phyloP scores from a whole-genome alignment of 2,329 filamentous ascomycete genomes.

The Aspergillus chevalieri region DNA sequence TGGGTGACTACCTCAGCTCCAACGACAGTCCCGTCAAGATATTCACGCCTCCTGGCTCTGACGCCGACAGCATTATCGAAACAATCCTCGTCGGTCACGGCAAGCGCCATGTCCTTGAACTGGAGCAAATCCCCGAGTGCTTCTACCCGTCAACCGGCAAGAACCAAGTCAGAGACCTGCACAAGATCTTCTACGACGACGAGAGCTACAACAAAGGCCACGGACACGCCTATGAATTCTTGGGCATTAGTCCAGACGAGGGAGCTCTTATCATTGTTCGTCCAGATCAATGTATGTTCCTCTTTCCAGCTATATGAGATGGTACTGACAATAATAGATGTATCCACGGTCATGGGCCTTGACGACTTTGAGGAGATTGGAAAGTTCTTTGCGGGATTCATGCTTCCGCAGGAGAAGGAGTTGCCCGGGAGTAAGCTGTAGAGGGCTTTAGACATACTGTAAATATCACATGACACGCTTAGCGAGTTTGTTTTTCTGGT shows the following conservation, averaged over 20 bases:
- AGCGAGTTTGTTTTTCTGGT: no score
- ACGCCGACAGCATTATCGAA: conserved; percentile 54
- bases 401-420: conserved; percentile 12
- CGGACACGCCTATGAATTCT: conserved; percentile 52
- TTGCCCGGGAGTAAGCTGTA: no score
- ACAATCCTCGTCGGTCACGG: conserved; percentile 49
- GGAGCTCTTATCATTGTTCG: conserved; percentile 51
- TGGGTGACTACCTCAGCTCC: conserved; percentile 37
- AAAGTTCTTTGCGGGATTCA: conserved; percentile 31
- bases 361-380: conserved; percentile 28
- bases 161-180: conserved; percentile 51
- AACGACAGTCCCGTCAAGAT: conserved; percentile 35
- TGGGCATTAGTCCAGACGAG: conserved; percentile 44
- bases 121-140: conserved; percentile 48
- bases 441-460: no score
- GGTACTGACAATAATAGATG: conserved; percentile 21
- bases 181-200: conserved; percentile 55
- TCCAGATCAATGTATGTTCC: conserved; percentile 52
- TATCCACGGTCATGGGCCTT: conserved; percentile 32
- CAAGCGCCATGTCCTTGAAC: conserved; percentile 44
- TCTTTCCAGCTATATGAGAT: no score
- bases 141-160: conserved; percentile 54
- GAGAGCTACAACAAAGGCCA: conserved; percentile 51
- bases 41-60: conserved; percentile 39
- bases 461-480: no score